Base-by-base conservation (phyloP, 176 grass and related monocot genomes). In the Carex scoparia region DNA sequence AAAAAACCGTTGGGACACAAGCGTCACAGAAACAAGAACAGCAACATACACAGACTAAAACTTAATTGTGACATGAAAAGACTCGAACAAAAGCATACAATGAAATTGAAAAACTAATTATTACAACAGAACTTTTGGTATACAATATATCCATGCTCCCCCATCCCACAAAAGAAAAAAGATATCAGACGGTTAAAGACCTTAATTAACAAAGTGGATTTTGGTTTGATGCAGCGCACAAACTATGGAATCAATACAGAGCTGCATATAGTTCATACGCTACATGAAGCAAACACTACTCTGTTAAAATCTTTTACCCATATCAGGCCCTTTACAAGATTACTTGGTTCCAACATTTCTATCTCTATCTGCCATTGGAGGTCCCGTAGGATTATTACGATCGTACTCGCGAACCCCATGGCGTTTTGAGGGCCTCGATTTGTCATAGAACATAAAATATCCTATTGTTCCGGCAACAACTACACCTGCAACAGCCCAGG, bases 371-470 rank as follows among this genome's bases (percentile, higher is more conserved):
- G 3, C 1, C 30, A 14, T 16, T 0, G 60, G n/a, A 85, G 76
- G 58, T 19, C 65, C 81, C 0, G 62, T 37, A 51, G 59, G 61
- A n/a, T 79, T 87, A 2, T 35, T 85, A 46, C 69, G 69, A 51
- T 70, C 76, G 33, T 63, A 63, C 53, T 32, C 56, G 27, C 70
- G 84, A 48, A 84, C 86, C 7, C 10, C 49, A 10, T 74, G 71
- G 23, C 89, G 61, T 4, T 40, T 40, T 4, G 38, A 40, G 38
- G 38, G 4, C 69, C 75, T 79, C 64, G 87, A 73, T 67, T 79
- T 91, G 51, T 82, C 68, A 48, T 86, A 89, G 84, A 88, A 74
- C 86, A 94, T 86, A 61, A 86, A 33, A 84, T 94, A 94, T 70
- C 86, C 33, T 10, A 94, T 78, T 44, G 61, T 31, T 13, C 90